Base-by-base conservation (phyloP, 2,329 filamentous ascomycete species). In the Magnaporthiopsis rhizophila region DNA sequence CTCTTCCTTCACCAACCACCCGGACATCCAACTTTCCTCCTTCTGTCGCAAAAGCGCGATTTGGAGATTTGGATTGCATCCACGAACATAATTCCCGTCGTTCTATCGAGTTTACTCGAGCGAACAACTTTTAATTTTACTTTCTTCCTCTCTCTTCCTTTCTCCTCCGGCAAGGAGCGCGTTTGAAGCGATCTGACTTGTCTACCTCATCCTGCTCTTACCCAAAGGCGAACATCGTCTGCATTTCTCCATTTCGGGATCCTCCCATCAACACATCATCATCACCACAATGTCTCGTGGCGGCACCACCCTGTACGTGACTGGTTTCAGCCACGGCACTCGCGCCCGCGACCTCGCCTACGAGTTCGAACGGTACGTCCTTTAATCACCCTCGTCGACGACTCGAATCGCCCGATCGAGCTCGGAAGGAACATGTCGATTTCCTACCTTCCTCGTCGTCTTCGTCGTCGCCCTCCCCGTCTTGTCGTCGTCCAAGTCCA, bases 281-380 rank as follows among this genome's bases (percentile, higher is more conserved):
- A 36, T 64, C 64, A 65, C 64, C 64, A 80, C 67, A 75, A 97
- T 97, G 92, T 97, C 93, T 87, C 91, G 92, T 76, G 88, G 90
- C 78, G 89, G 92, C 72, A 96, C 91, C 67, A 98, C 94, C 65
- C 91, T 98, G 72, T 98, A 98, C 83, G 94, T 98, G 79, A 97
- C 93, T 75, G 95, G 95, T 86, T 99, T 99, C 80, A 96, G 94
- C 86, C 92, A 97, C 81, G 92, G 94, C 79, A 97, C 94, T 79
- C 92, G 95, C 84, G 92, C 95, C 79, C 92, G 95, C 87, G 93
- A 99, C 85, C 91, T 98, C 79, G 92, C 94, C 83, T 97, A 96
- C 90, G 94, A 98, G 86, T 98, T 98, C 90, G 94, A 98, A 93
- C 92, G 94, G 92, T 97, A 97, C 87, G 93, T 96, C 85, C 81